phyloP scores from a whole-genome alignment of 345 rosid genomes.

The Excoecaria cochinchinensis region DNA sequence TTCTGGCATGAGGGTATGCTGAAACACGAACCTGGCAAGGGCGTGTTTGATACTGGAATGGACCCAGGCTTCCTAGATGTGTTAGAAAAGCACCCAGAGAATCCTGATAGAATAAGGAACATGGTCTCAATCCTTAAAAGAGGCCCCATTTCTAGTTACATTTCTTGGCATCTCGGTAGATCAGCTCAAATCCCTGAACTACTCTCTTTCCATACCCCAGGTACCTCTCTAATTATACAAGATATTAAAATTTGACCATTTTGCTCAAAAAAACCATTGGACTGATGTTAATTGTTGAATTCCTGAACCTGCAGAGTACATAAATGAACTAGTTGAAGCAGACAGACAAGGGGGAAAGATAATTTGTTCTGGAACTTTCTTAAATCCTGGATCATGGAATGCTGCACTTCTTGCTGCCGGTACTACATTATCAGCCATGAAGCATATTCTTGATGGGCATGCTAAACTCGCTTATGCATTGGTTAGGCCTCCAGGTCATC shows the following conservation, averaged over 20 bases:
- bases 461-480: conserved; percentile 66
- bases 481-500: conserved; percentile 97
- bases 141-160: conserved; percentile 70
- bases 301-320: conserved; percentile 47
- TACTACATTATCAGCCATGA: conserved; percentile 74
- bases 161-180: conserved; percentile 65
- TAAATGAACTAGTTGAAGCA: conserved; percentile 53
- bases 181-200: conserved; percentile 55
- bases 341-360: conserved; percentile 53
- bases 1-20: conserved; percentile 96
- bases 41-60: conserved; percentile 66
- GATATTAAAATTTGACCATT: background rate
- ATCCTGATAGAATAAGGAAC: conserved; percentile 70
- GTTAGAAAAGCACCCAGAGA: conserved; percentile 80
- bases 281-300: background rate
- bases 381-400: conserved; percentile 75
- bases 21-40: conserved; percentile 54
- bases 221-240: conserved; percentile 25
- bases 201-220: conserved; percentile 67
- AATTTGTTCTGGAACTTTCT: conserved; percentile 59
- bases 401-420: conserved; percentile 86
- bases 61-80: conserved; percentile 76
- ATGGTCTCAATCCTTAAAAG: conserved; percentile 76
- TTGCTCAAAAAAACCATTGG: background rate
- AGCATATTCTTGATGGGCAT: conserved; percentile 56